Conservation (phyloP, 768 basidiomycete species). For the Kwoniella heveanensis region DNA sequence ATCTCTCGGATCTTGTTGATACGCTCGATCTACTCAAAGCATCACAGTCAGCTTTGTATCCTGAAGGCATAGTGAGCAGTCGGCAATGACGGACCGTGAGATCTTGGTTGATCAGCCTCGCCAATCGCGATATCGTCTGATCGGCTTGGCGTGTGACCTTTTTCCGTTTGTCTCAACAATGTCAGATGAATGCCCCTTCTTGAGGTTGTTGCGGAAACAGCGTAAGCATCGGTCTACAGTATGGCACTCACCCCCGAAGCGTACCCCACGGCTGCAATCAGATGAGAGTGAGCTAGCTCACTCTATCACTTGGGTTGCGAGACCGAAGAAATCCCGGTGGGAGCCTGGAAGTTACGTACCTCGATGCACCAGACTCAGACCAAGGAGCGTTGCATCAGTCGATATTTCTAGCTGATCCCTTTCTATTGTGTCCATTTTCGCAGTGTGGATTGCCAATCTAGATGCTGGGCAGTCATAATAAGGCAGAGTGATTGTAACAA, state of each 20-base stretch:
- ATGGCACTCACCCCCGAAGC: conserved; percentile 7
- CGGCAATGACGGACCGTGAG: too few relatives aligned
- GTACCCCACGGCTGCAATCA: neutral
- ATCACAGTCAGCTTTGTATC: too few relatives aligned
- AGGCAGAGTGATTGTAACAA: neutral
- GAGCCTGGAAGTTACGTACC: neutral
- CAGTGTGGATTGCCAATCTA: neutral
- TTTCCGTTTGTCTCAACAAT: neutral
- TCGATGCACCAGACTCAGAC: conserved; percentile 11
- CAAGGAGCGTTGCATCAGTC: conserved; percentile 1
- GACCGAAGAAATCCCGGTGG: neutral
- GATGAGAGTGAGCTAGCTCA: neutral
- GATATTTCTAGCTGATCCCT: neutral
- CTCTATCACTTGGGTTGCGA: too few relatives aligned
- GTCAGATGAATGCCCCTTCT: neutral
- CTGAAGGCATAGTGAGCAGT: too few relatives aligned
- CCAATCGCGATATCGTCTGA: neutral
- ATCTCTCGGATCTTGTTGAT: neutral
- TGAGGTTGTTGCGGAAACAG: too few relatives aligned
- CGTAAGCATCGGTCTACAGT: too few relatives aligned
- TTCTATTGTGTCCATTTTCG: neutral
- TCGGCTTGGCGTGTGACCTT: neutral
- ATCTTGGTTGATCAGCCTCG: neutral
- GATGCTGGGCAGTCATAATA: conserved; percentile 9
- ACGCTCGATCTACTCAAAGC: neutral